phyloP scores from a whole-genome alignment of 257 asterid genomes.

The Solanum ahanhuiri region DNA sequence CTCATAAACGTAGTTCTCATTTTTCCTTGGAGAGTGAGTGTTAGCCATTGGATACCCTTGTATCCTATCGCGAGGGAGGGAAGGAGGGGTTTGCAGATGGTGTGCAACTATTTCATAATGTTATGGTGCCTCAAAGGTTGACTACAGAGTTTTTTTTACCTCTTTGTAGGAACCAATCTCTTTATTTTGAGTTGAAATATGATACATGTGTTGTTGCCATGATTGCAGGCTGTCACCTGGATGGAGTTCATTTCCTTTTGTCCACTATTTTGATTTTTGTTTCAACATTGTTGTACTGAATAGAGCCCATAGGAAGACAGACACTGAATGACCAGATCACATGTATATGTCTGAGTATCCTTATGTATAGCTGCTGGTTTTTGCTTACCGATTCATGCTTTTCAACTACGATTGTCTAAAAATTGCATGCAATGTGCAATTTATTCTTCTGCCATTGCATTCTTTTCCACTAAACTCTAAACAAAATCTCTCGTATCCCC shows the following conservation, averaged over 20 bases:
- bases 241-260: constrained; percentile 28
- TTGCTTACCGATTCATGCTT: background rate
- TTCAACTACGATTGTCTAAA: background rate
- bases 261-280: constrained; percentile 51
- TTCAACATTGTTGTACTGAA: constrained; percentile 33
- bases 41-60: background rate
- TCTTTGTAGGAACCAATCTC: background rate
- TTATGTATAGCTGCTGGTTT: background rate
- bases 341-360: constrained; percentile 5
- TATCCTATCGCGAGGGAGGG: background rate
- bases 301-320: constrained; percentile 8
- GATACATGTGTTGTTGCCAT: background rate
- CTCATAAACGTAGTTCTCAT: background rate
- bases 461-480: background rate
- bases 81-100: background rate
- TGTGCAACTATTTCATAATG: background rate
- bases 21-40: background rate
- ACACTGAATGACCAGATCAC: background rate
- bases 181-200: constrained; percentile 2
- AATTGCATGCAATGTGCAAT: background rate
- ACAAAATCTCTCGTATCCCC: background rate
- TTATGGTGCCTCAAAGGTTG: background rate
- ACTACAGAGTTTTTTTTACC: background rate
- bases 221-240: constrained; percentile 35
- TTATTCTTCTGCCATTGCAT: background rate